Percentiles rank a stretch among this genome's conserved stretches.
phyloP scores from a whole-genome alignment of 1,284 basidiomycete species.

The Pseudozyma sp. region DNA sequence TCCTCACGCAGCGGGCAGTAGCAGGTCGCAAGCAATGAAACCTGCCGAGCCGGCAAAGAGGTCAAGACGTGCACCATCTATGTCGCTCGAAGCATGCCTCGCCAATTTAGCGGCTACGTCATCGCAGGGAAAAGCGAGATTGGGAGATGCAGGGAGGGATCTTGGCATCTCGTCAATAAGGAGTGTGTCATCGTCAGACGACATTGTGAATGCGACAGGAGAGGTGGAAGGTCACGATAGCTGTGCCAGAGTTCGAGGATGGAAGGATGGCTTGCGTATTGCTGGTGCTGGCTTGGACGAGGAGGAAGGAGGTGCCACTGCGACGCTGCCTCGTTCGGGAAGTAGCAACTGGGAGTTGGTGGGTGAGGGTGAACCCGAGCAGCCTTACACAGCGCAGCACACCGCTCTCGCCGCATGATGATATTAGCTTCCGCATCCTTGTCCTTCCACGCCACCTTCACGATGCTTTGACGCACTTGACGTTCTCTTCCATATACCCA shows the following conservation, averaged over 20 bases:
- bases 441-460: background rate
- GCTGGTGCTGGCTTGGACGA: constrained; percentile 36
- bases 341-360: constrained; percentile 53
- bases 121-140: constrained; percentile 27
- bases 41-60: constrained; percentile 22
- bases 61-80: constrained; percentile 36
- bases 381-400: constrained; percentile 7
- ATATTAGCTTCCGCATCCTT: background rate
- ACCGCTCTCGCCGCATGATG: constrained; percentile 27
- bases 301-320: background rate
- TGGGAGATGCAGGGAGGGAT: constrained; percentile 36
- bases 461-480: background rate
- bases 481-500: constrained; percentile 19
- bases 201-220: constrained; percentile 28
- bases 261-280: constrained; percentile 51
- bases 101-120: constrained; percentile 41
- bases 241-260: constrained; percentile 35
- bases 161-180: constrained; percentile 48
- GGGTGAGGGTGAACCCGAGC: constrained; percentile 28
- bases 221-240: constrained; percentile 11
- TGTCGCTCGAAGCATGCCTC: constrained; percentile 48
- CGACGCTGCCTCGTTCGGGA: constrained; percentile 31
- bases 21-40: background rate
- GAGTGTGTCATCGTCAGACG: constrained; percentile 36
- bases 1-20: background rate